A percentile compares a stretch with the other conserved stretches of the same genome.
Evolutionary conservation across 768 basidiomycete genomes (phyloP).

Genomic region (Albatrellus ellisii): DNA sequence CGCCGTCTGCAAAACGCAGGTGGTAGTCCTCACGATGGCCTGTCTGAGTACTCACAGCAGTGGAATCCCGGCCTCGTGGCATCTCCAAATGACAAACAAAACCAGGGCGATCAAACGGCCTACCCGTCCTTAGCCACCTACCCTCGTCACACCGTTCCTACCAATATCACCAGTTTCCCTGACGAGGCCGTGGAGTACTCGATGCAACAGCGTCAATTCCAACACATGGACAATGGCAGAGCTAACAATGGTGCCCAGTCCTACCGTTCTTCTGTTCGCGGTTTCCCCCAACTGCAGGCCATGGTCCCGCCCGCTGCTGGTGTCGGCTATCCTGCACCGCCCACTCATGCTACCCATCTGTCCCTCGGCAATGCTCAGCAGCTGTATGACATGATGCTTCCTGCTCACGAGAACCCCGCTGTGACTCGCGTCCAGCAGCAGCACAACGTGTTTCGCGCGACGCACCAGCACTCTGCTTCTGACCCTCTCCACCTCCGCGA

Average conservation of each 20-base stretch:
- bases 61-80: slow-evolving; percentile 17
- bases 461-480: slow-evolving; percentile 74
- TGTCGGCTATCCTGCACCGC: slow-evolving; percentile 25
- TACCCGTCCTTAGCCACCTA: slow-evolving; percentile 59
- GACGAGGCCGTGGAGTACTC: slow-evolving; percentile 40
- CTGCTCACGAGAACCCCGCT: slow-evolving; percentile 43
- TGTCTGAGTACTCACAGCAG: slow-evolving; percentile 12
- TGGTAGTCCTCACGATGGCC: slow-evolving; percentile 17
- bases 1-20: slow-evolving; percentile 63
- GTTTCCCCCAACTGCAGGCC: slow-evolving; percentile 29
- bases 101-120: slow-evolving; percentile 23
- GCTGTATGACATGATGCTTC: slow-evolving; percentile 58
- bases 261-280: slow-evolving; percentile 45
- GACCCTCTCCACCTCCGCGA: slow-evolving; percentile 72
- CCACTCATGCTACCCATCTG: slow-evolving; percentile 53
- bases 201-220: slow-evolving; percentile 43
- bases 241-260: slow-evolving; percentile 39
- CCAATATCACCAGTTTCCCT: too few species aligned
- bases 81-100: slow-evolving; percentile 18
- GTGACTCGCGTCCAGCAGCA: slow-evolving; percentile 72
- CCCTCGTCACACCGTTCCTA: slow-evolving; percentile 21
- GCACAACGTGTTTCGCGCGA: slow-evolving; percentile 56
- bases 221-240: slow-evolving; percentile 31
- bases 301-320: slow-evolving; percentile 39
- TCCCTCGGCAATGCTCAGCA: slow-evolving; percentile 67